Evolutionary conservation across 257 asterid genomes (phyloP), one percentile per base, ranked within the genome.

Genomic region (Ligustrum vulgare): DNA sequence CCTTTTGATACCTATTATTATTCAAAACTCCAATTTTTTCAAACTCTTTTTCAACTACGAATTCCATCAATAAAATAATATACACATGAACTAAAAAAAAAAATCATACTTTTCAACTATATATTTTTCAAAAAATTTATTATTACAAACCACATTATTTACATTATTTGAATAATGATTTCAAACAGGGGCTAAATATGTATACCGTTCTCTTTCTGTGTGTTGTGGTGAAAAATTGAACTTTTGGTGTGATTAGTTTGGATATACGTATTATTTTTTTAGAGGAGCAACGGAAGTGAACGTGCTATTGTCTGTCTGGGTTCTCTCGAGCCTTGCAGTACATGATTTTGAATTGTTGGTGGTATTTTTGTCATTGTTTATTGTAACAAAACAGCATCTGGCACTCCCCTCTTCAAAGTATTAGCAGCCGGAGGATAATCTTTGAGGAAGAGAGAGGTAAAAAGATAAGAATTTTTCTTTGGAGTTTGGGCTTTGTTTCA

Each of bases 301-400:
- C 92, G 89, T 90, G 95, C 87, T 84, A 75, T 74, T 72, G 70
- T 80, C 82, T 89, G 91, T 84, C 93, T 83, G 82, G 82, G 79
- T 81, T 77, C 81, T 69, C 79, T 71, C 78, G 37, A 73, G 90
- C 87, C 80, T 77, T 82, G 81, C 77, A 74, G 16, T 63, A 77
- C 84, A 80, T 84, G 87, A 81, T 77, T 87, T 18, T n/a, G 67
- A 67, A 71, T 81, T 18, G 37, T 76, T 67, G 35, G 56, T 72
- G 33, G 75, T 78, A 28, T 80, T 72, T 72, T 72, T 72, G 45
- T 74, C 73, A 69, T 74, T 75, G 76, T 68, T 80, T 72, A 73
- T 72, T 47, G 66, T 3, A 60, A 62, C 80, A 81, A 75, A 81
- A 75, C 74, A 70, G 64, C 41, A 45, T 78, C 60, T 70, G 54